Evolutionary conservation across 1,284 basidiomycete genomes (phyloP).

Genomic region (Papiliotrema flavescens): DNA sequence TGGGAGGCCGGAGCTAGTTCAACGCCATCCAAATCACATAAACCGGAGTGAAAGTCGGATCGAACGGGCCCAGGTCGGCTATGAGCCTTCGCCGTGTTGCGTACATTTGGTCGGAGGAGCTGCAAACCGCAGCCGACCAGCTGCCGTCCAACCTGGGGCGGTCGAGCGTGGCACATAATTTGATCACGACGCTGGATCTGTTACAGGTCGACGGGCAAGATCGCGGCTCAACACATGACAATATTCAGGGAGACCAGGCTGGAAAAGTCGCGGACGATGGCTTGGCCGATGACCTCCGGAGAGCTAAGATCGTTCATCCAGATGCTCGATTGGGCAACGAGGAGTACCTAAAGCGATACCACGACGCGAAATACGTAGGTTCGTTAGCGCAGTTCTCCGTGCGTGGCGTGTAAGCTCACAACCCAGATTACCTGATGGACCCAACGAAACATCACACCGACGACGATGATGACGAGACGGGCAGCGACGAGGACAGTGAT

Average conservation of each 20-base stretch:
- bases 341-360: constrained; percentile 46
- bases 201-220: constrained; percentile 59
- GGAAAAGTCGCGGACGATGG: not conserved
- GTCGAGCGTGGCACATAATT: constrained; percentile 73
- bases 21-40: no score
- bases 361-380: constrained; percentile 50
- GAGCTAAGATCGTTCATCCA: constrained; percentile 27
- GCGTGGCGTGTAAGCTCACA: constrained; percentile 11
- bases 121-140: constrained; percentile 43
- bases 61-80: no score
- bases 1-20: no score
- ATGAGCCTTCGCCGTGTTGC: not conserved
- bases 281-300: constrained; percentile 47
- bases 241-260: not conserved
- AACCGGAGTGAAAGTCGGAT: no score
- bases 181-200: constrained; percentile 61
- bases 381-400: constrained; percentile 3
- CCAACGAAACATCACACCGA: not conserved
- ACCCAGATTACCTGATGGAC: constrained; percentile 5
- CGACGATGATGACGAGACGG: not conserved
- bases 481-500: not conserved
- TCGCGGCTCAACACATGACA: constrained; percentile 33
- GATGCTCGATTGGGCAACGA: constrained; percentile 24
- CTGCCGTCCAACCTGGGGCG: constrained; percentile 78
- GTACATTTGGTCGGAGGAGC: constrained; percentile 39